Conservation (phyloP, 371 early-diverging fungal genomes). For the Actinomortierella ambigua region DNA sequence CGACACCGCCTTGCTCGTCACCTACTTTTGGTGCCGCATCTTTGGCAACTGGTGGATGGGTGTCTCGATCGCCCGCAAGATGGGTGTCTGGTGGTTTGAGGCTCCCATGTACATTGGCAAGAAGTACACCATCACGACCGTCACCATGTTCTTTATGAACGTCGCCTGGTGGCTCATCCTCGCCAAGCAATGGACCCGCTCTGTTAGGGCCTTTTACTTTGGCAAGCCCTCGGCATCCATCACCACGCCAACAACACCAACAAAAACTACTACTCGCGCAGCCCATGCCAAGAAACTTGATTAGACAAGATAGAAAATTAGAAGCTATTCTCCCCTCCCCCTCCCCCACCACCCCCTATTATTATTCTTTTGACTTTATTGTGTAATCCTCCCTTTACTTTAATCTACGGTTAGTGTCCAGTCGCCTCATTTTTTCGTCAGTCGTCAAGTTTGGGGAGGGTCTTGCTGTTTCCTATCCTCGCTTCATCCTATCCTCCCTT, state of each 20-base stretch:
- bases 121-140: constrained; percentile 36
- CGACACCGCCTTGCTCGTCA: constrained; percentile 37
- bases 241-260: no score
- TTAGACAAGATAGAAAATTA: background rate
- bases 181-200: constrained; percentile 31
- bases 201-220: constrained; percentile 29
- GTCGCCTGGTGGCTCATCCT: constrained; percentile 39
- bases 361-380: constrained; percentile 8
- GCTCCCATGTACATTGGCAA: constrained; percentile 24
- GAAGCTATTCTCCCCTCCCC: background rate
- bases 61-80: constrained; percentile 32
- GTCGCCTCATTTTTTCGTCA: no score
- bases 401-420: no score
- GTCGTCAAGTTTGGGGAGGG: no score
- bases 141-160: constrained; percentile 43
- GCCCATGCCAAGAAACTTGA: no score
- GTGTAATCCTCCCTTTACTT: no score
- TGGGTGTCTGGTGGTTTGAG: constrained; percentile 41
- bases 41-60: constrained; percentile 48
- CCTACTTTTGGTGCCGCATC: constrained; percentile 44
- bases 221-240: background rate
- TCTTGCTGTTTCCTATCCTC: no score
- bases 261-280: background rate
- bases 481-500: constrained; percentile 2
- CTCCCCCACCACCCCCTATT: constrained; percentile 3